These are phyloP conservation scores for Schizophyllum amplum DNA, from an alignment of 1,284 basidiomycete genomes.

Conservation along the genomic window DNA sequence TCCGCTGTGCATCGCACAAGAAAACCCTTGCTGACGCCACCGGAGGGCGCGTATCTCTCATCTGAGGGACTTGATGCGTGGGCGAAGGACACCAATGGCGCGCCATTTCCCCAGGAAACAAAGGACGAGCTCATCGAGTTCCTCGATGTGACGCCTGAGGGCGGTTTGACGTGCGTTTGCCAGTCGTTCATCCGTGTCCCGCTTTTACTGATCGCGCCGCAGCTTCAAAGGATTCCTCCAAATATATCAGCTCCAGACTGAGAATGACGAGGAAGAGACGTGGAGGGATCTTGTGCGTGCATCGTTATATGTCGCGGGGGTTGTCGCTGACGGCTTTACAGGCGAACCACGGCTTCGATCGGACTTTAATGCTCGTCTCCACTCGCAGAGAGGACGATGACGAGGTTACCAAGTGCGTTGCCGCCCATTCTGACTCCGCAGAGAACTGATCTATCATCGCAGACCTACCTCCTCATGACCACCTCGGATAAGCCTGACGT, in stretches of 20 bases:
- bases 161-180: slow-evolving; percentile 59
- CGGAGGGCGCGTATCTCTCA: slow-evolving; percentile 49
- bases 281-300: slow-evolving; percentile 65
- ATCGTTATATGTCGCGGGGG: background rate
- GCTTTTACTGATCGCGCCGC: background rate
- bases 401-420: background rate
- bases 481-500: background rate
- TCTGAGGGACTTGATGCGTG: slow-evolving; percentile 58
- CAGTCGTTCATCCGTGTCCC: background rate
- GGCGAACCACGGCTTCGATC: slow-evolving; percentile 70
- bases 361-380: slow-evolving; percentile 49
- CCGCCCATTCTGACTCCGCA: background rate
- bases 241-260: slow-evolving; percentile 73
- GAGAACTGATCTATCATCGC: background rate
- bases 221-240: slow-evolving; percentile 74
- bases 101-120: slow-evolving; percentile 61
- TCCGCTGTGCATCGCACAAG: slow-evolving; percentile 1
- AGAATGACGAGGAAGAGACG: slow-evolving; percentile 75
- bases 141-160: slow-evolving; percentile 64
- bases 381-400: slow-evolving; percentile 44
- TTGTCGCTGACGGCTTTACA: slow-evolving; percentile 20
- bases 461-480: background rate
- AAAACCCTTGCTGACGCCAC: slow-evolving; percentile 33
- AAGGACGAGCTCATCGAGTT: slow-evolving; percentile 71
- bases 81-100: slow-evolving; percentile 71